A percentile compares a stretch with the other conserved stretches of the same genome.
Evolutionary conservation across 202 grass and related monocot species (phyloP).

Genomic region (Eragrostis tef): DNA sequence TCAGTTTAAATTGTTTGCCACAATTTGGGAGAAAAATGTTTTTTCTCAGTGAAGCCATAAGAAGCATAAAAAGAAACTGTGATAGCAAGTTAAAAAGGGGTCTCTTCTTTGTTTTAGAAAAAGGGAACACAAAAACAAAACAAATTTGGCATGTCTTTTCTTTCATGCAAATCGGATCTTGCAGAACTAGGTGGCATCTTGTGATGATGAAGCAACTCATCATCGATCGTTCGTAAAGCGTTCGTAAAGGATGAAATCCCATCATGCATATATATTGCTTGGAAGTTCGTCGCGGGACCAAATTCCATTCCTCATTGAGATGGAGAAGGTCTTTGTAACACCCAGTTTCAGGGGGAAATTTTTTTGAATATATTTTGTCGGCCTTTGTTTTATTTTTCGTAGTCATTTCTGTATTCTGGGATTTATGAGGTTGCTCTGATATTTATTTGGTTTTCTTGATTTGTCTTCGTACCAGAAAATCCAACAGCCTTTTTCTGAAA

Average conservation of each 20-base stretch:
- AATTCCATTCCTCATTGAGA: conserved; percentile 17
- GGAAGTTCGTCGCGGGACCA: background rate
- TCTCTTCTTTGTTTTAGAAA: conserved; percentile 7
- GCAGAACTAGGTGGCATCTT: conserved; percentile 24
- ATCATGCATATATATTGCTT: background rate
- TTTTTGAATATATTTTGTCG: no score
- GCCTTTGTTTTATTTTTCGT: no score
- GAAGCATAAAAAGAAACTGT: background rate
- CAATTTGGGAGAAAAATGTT: background rate
- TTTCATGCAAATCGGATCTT: conserved; percentile 16
- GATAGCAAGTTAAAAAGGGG: background rate
- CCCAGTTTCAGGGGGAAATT: no score
- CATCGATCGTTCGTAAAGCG: background rate
- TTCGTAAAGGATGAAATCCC: conserved; percentile 8
- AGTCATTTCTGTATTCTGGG: no score
- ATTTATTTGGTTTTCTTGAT: no score
- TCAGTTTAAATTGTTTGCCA: background rate
- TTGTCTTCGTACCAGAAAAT: no score
- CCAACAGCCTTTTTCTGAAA: no score
- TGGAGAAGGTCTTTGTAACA: no score
- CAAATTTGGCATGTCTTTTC: background rate
- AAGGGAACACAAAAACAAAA: conserved; percentile 6
- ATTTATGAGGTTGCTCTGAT: no score
- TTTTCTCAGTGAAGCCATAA: background rate
- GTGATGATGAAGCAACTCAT: conserved; percentile 4